phyloP scores from a whole-genome alignment of 106 monocot species.

The Apostasia ramifera region DNA sequence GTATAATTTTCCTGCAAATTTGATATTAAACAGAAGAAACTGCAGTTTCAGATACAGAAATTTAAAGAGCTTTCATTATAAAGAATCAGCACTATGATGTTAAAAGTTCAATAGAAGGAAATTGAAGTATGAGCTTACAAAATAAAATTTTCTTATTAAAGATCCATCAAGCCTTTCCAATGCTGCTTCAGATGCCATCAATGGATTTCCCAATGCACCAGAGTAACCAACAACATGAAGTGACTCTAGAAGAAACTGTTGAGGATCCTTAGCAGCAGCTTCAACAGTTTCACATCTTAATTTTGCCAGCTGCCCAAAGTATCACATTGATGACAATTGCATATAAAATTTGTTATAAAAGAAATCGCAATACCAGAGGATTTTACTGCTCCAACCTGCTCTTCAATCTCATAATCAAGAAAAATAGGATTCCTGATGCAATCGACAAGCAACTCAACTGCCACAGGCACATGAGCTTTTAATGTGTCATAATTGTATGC shows the following conservation, averaged over 20 bases:
- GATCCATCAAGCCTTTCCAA: conserved; percentile 49
- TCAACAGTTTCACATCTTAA: conserved; percentile 48
- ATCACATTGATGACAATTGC: conserved; percentile 4
- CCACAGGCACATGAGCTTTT: conserved; percentile 44
- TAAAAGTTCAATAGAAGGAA: neutral
- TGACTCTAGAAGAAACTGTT: conserved; percentile 54
- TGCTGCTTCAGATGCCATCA: conserved; percentile 39
- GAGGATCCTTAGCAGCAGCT: conserved; percentile 43
- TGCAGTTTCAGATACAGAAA: too few species aligned
- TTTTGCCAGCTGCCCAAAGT: conserved; percentile 35
- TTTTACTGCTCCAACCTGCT: conserved; percentile 39
- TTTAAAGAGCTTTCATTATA: too few species aligned
- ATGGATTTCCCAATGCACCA: conserved; percentile 63
- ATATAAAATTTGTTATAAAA: neutral
- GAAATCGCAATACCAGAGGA: neutral
- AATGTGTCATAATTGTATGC: conserved; percentile 64
- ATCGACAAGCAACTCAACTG: conserved; percentile 64
- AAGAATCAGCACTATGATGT: too few species aligned
- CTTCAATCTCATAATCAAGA: conserved; percentile 58
- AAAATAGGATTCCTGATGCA: conserved; percentile 70
- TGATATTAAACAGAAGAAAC: neutral
- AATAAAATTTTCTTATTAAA: conserved; percentile 50
- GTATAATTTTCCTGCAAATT: conserved; percentile 73
- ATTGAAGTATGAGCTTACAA: conserved; percentile 33
- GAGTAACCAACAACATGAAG: conserved; percentile 60